phyloP scores from a whole-genome alignment of 805 yeast species.

The Saccharomycopsis sp. region DNA sequence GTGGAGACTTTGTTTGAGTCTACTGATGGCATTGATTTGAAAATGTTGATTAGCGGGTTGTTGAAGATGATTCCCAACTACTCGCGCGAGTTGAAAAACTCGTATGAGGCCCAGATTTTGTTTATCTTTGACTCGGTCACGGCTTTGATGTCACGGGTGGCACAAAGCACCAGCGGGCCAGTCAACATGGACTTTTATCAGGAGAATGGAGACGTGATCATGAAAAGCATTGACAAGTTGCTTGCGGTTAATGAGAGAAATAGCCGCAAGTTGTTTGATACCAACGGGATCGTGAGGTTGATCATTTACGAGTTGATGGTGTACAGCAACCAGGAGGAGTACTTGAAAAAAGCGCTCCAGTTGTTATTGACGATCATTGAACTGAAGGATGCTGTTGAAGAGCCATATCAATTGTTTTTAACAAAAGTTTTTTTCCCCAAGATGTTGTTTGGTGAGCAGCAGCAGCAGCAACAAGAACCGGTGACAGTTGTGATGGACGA shows the following conservation, averaged over 20 bases:
- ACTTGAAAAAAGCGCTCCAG: neutral
- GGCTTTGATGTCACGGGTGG: constrained; percentile 17
- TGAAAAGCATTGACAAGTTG: constrained; percentile 21
- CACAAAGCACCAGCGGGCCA: neutral
- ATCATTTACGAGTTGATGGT: constrained; percentile 44
- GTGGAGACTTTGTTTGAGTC: constrained; percentile 8
- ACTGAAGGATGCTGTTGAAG: neutral
- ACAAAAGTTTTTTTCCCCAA: neutral
- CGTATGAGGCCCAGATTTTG: constrained; percentile 37
- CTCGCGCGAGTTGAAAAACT: constrained; percentile 26
- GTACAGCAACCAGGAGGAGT: constrained; percentile 18
- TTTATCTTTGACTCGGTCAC: constrained; percentile 39
- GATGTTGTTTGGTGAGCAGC: neutral
- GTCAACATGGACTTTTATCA: no score
- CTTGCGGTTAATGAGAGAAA: constrained; percentile 26
- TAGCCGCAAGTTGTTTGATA: constrained; percentile 25
- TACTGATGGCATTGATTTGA: neutral
- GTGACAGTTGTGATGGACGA: constrained; percentile 17
- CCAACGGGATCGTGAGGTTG: constrained; percentile 32
- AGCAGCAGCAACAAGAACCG: neutral
- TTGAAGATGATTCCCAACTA: constrained; percentile 4
- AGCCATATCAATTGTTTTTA: no score
- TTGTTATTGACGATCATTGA: constrained; percentile 3
- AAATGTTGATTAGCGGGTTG: constrained; percentile 6
- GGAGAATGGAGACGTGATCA: constrained; percentile 22